These are phyloP conservation scores for Meira nashicola DNA, from an alignment of 1,284 basidiomycete species.

Conservation along the genomic window DNA sequence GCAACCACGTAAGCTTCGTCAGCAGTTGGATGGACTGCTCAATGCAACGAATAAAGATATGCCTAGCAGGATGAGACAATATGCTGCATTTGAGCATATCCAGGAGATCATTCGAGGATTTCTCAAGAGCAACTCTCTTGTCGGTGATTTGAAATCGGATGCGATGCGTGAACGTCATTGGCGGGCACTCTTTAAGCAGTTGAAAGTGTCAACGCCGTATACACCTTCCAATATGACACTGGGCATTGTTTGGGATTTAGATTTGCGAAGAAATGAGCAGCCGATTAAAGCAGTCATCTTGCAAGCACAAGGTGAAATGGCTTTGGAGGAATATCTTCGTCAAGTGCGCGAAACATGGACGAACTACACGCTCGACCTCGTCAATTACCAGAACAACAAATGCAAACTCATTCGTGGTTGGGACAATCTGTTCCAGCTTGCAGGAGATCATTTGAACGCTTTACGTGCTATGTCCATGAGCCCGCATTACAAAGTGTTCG, in stretches of 20 bases:
- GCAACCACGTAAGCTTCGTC: conserved; percentile 86
- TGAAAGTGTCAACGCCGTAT: conserved; percentile 58
- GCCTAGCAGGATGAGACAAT: conserved; percentile 98
- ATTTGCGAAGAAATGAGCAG: conserved; percentile 84
- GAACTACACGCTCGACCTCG: conserved; percentile 87
- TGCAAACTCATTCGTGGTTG: conserved; percentile 84
- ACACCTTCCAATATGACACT: conserved; percentile 72
- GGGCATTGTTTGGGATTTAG: conserved; percentile 94
- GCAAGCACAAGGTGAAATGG: conserved; percentile 88
- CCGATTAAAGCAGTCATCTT: conserved; percentile 89
- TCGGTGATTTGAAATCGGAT: conserved; percentile 92
- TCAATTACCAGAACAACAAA: conserved; percentile 93
- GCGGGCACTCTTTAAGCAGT: conserved; percentile 92
- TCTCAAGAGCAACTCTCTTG: conserved; percentile 80
- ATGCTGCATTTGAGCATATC: conserved; percentile 96
- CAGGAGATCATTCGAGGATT: conserved; percentile 81
- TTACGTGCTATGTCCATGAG: conserved; percentile 74
- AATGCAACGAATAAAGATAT: conserved; percentile 84
- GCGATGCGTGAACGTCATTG: conserved; percentile 96
- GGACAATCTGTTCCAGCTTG: conserved; percentile 70
- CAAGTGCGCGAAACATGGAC: conserved; percentile 91
- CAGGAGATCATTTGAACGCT: conserved; percentile 73
- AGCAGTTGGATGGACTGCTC: conserved; percentile 83
- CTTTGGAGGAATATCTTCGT: conserved; percentile 56
- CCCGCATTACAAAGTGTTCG: conserved; percentile 52